Base-by-base conservation (phyloP, 2,329 filamentous ascomycete genomes). In the Cyclaneusma minus region DNA sequence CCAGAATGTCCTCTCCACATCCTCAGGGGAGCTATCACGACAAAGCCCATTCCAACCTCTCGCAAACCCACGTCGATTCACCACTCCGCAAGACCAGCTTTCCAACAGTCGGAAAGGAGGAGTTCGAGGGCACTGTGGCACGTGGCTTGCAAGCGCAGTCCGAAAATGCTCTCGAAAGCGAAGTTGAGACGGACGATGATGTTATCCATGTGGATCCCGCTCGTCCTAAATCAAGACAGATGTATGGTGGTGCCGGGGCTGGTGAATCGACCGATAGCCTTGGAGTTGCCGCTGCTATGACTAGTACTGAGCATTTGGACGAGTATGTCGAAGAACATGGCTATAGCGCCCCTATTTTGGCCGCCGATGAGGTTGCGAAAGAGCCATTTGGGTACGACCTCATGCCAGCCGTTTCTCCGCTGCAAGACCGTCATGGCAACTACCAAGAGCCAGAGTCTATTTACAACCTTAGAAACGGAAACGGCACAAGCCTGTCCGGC, bases 301-400 rank as follows among this genome's bases (percentile, higher is more conserved):
- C n/a, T n/a, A 51, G 52, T 6, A 47, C 49, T 18, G 49, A 53
- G 19, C 51, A 58, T 30, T 35, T 39, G 3, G 60, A 58, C 8
- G 56, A 55, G 5, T 65, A 62, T 30, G 56, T 63, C 21, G 65
- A 67, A 11, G 68, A 77, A 16, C 58, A 64, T 28, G 64, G 65
- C 11, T 75, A 79, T 43, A 65, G 67, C 19, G 72, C 74, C 15
- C 85, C 87, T 0, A 93, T 98, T 36, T 58, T 98, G 26, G 89
- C 89, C 6, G 65, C 80, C 1, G 89, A 95, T 44, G 84, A 95
- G 52, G 64, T 92, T 16, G 64, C 71, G 31, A 87, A 85, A 49
- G 68, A 79, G 29, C 68, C 72, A 1, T 64, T 66, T 17, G 63
- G 64, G 9, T 76, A 75, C 29, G 71, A 68, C 38, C 61, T 82